Evolutionary conservation across 495 filamentous ascomycete species (phyloP).

Genomic region (Hypomontagnella monticulosa): DNA sequence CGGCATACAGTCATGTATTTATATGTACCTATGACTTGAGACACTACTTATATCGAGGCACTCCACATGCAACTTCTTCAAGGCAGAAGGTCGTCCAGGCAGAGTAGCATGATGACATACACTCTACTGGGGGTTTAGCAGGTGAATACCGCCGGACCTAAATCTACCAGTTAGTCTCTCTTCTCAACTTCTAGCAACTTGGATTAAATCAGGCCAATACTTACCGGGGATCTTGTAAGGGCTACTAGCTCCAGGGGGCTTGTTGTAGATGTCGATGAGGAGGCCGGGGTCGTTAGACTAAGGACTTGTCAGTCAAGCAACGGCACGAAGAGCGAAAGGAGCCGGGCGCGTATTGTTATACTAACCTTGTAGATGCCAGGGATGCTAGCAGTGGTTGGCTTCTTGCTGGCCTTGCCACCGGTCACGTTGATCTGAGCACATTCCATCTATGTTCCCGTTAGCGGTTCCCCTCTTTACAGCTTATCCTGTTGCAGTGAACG

Average conservation of each 20-base stretch:
- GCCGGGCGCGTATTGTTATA: neutral
- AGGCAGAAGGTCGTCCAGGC: neutral
- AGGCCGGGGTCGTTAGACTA: conserved; percentile 50
- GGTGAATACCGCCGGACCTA: conserved; percentile 31
- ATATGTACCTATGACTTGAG: too few species aligned
- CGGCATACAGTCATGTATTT: too few species aligned
- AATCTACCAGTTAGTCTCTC: neutral
- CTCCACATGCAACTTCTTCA: neutral
- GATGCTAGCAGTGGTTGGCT: conserved; percentile 52
- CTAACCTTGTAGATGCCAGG: conserved; percentile 59
- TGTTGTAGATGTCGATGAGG: conserved; percentile 52
- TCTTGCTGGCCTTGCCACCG: conserved; percentile 50
- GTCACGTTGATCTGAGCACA: conserved; percentile 60
- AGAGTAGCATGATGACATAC: neutral
- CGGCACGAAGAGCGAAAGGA: neutral
- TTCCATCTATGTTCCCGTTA: conserved; percentile 51
- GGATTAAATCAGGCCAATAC: neutral
- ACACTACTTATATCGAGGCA: neutral
- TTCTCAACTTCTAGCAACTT: neutral
- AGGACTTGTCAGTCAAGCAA: neutral
- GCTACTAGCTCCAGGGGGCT: conserved; percentile 36
- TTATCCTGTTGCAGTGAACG: too few species aligned
- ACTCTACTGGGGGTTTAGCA: conserved; percentile 6
- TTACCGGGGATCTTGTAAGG: conserved; percentile 50
- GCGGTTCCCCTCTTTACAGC: neutral